These are phyloP conservation scores for Quercus engelmannii DNA, from an alignment of 306 rosid genomes.

Conservation along the genomic window DNA sequence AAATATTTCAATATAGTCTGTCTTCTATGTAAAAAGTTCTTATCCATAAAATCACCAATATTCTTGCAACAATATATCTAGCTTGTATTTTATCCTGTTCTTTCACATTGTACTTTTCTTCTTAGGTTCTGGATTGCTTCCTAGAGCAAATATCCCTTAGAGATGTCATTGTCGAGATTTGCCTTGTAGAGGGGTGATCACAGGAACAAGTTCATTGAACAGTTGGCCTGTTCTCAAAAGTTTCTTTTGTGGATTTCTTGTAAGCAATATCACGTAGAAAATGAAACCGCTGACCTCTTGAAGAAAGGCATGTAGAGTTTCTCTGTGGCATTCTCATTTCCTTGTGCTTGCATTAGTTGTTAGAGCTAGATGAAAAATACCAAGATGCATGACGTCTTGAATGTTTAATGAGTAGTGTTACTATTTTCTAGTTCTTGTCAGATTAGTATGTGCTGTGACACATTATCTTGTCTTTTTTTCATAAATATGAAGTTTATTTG, in stretches of 20 bases:
- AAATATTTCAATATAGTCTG: background rate
- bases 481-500: too few relatives aligned
- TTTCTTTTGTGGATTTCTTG: conserved; percentile 1
- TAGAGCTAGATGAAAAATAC: background rate
- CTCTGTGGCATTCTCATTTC: background rate
- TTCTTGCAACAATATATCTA: background rate
- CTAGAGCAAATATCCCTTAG: background rate
- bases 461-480: too few relatives aligned
- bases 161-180: background rate
- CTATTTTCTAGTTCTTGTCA: too few relatives aligned
- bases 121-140: conserved; percentile 22
- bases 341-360: conserved; percentile 1
- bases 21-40: background rate
- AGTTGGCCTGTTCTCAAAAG: conserved; percentile 8
- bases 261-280: conserved; percentile 9
- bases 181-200: conserved; percentile 14
- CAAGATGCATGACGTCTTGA: background rate
- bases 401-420: too few relatives aligned
- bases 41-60: background rate
- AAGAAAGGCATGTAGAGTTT: conserved; percentile 3
- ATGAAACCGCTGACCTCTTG: background rate
- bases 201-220: conserved; percentile 2
- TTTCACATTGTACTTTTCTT: background rate
- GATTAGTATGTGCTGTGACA: too few relatives aligned
- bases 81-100: background rate